These are phyloP conservation scores for Candida labiduridarum DNA, from an alignment of 1,139 yeast species.

Conservation along the genomic window DNA sequence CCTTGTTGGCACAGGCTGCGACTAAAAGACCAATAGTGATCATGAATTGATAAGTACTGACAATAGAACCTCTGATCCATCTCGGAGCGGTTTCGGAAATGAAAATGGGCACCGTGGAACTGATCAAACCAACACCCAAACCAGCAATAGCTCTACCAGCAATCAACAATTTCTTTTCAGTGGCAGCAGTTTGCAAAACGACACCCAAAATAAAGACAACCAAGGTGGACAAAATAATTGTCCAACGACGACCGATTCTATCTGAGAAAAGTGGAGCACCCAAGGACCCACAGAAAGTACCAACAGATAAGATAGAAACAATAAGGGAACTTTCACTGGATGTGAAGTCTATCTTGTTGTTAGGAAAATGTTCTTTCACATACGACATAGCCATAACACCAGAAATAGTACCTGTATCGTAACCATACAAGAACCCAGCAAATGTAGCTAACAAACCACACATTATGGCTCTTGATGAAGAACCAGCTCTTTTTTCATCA, in stretches of 20 bases:
- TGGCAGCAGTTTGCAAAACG: slow-evolving; percentile 59
- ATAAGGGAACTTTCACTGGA: slow-evolving; percentile 64
- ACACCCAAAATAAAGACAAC: slow-evolving; percentile 62
- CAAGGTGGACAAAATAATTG: slow-evolving; percentile 54
- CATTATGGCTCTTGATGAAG: slow-evolving; percentile 49
- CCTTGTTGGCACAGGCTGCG: slow-evolving; percentile 66
- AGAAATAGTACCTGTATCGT: slow-evolving; percentile 79
- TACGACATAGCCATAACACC: slow-evolving; percentile 76
- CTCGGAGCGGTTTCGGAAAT: slow-evolving; percentile 71
- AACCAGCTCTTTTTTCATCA: slow-evolving; percentile 51
- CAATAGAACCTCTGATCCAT: slow-evolving; percentile 69
- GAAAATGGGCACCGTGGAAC: slow-evolving; percentile 65
- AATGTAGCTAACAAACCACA: slow-evolving; percentile 56
- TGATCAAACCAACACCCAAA: slow-evolving; percentile 65
- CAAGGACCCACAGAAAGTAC: slow-evolving; percentile 72
- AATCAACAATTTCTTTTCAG: slow-evolving; percentile 38
- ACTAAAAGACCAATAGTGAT: slow-evolving; percentile 63
- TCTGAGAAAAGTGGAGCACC: slow-evolving; percentile 59
- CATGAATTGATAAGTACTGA: slow-evolving; percentile 67
- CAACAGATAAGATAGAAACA: slow-evolving; percentile 69
- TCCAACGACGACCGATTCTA: slow-evolving; percentile 59
- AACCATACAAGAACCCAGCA: slow-evolving; percentile 73
- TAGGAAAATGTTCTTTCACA: slow-evolving; percentile 54
- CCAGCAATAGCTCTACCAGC: slow-evolving; percentile 68
- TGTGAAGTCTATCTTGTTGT: slow-evolving; percentile 29